phyloP scores from a whole-genome alignment of 2,329 filamentous ascomycete genomes.

The Leptographium radiaticola region DNA sequence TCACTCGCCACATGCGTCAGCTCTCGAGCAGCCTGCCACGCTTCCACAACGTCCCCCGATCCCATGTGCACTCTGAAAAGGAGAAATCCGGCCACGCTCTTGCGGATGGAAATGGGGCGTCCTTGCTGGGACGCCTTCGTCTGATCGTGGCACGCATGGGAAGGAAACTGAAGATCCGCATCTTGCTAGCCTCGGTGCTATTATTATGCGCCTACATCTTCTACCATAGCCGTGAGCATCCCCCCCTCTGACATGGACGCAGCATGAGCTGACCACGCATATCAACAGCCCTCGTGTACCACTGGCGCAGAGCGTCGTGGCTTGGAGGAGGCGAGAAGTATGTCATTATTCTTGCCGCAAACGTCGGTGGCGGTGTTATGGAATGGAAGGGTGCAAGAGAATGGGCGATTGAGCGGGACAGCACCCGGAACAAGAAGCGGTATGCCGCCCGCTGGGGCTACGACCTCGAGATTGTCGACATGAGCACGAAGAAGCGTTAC shows the following conservation, averaged over 20 bases:
- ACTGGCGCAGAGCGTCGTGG: conserved; percentile 58
- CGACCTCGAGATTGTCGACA: conserved; percentile 89
- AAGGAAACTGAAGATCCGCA: conserved; percentile 51
- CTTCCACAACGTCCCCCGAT: conserved; percentile 35
- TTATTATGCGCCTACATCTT: conserved; percentile 51
- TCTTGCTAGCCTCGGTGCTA: conserved; percentile 46
- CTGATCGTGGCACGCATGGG: conserved; percentile 38
- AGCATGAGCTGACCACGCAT: background rate
- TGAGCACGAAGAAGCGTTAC: conserved; percentile 98
- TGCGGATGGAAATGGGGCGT: conserved; percentile 34
- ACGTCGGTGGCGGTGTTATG: conserved; percentile 94
- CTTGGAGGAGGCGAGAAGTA: conserved; percentile 81
- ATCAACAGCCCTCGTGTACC: conserved; percentile 34
- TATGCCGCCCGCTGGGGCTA: conserved; percentile 87
- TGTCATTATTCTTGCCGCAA: conserved; percentile 86
- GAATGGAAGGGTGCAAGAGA: conserved; percentile 96
- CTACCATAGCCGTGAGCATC: conserved; percentile 58
- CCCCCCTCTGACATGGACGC: no score
- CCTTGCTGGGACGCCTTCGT: conserved; percentile 33
- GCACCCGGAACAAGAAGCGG: conserved; percentile 84
- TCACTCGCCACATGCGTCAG: conserved; percentile 68
- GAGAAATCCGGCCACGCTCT: conserved; percentile 56
- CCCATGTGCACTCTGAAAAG: conserved; percentile 52
- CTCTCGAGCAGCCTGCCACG: conserved; percentile 68
- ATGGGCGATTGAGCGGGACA: conserved; percentile 97